Percentiles rank a stretch among this genome's conserved stretches.
phyloP scores from a whole-genome alignment of 345 rosid genomes.

The Citrus unshiu region DNA sequence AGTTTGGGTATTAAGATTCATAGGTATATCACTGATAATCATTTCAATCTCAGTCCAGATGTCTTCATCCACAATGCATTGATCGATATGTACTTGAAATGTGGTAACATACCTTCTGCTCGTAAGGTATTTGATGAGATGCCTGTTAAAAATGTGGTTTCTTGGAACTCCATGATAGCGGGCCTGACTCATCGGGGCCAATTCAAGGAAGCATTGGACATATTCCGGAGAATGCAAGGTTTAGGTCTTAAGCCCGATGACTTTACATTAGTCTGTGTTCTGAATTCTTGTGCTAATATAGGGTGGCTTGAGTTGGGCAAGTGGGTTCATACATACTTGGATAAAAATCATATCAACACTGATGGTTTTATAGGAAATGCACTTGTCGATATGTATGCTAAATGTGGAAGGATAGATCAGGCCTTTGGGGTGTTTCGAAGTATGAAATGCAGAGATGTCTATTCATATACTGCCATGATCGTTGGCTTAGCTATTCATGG shows the following conservation, averaged over 20 bases:
- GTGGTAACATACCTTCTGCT: constrained; percentile 31
- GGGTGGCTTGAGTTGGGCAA: constrained; percentile 46
- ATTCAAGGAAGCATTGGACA: constrained; percentile 37
- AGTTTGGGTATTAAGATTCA: constrained; percentile 36
- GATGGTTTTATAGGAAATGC: constrained; percentile 50
- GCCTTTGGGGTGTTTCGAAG: constrained; percentile 35
- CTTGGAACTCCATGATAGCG: constrained; percentile 56
- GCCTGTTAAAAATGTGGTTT: constrained; percentile 44
- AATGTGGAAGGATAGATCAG: constrained; percentile 44
- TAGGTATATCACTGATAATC: constrained; percentile 24
- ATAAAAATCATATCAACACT: constrained; percentile 28
- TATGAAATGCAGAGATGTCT: constrained; percentile 41
- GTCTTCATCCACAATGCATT: constrained; percentile 44
- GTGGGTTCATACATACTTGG: constrained; percentile 46
- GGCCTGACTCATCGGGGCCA: constrained; percentile 45
- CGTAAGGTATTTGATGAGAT: constrained; percentile 30
- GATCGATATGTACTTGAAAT: constrained; percentile 48
- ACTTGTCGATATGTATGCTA: constrained; percentile 56
- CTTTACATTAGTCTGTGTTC: constrained; percentile 36
- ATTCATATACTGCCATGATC: constrained; percentile 52
- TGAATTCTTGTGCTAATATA: constrained; percentile 47
- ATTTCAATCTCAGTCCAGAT: constrained; percentile 30
- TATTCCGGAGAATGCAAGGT: constrained; percentile 35
- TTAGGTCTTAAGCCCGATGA: constrained; percentile 32
- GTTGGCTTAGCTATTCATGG: constrained; percentile 54